Evolutionary conservation across 805 yeast genomes (phyloP).

Genomic region (Vanderwaltozyma tropicalis): DNA sequence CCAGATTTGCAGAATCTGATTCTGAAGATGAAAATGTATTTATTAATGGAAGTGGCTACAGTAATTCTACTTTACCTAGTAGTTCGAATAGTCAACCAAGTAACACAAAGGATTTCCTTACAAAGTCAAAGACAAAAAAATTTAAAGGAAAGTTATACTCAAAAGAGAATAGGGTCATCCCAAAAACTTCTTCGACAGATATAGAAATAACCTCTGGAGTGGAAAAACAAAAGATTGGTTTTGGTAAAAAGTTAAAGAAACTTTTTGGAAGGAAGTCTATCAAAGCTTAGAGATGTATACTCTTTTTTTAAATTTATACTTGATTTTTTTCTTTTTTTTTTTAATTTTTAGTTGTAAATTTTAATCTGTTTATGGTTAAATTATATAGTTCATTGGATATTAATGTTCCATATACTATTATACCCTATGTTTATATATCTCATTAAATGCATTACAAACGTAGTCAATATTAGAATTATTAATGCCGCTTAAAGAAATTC

Average conservation of each 20-base stretch:
- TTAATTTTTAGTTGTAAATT: too few relatives aligned
- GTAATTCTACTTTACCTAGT: background rate
- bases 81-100: constrained; percentile 1
- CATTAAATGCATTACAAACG: constrained; percentile 18
- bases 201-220: constrained; percentile 9
- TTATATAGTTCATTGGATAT: too few relatives aligned
- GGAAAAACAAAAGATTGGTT: constrained; percentile 18
- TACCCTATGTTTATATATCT: too few relatives aligned
- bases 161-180: constrained; percentile 1
- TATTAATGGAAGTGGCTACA: background rate
- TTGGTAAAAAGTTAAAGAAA: constrained; percentile 32
- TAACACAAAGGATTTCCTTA: constrained; percentile 8
- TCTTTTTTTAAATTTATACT: too few relatives aligned
- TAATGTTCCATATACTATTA: too few relatives aligned
- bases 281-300: too few relatives aligned
- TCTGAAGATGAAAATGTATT: constrained; percentile 36
- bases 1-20: constrained; percentile 56
- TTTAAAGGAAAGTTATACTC: constrained; percentile 16
- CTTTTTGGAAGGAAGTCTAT: constrained; percentile 30
- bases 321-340: too few relatives aligned
- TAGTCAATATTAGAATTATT: constrained; percentile 70
- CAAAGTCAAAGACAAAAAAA: constrained; percentile 11
- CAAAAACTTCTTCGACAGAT: background rate
- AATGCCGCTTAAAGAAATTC: constrained; percentile 85
- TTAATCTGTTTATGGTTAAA: too few relatives aligned